Evolutionary conservation across 257 asterid genomes (phyloP).

Genomic region (Fraxinus quadrangulata): DNA sequence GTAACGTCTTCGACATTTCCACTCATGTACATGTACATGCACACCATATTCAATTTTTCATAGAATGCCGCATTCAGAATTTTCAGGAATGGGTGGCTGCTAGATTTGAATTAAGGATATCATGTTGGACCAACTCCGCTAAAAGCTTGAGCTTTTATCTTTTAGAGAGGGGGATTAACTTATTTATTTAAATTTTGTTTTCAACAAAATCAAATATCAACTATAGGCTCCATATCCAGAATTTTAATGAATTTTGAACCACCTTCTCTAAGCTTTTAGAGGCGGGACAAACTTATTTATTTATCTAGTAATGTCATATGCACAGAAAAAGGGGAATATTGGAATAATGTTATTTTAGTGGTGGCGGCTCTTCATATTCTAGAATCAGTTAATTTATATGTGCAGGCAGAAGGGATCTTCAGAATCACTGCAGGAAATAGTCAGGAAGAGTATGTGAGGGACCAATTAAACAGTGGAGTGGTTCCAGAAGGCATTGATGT

Average conservation of each 20-base stretch:
- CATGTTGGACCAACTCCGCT: too few relatives aligned
- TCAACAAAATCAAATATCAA: too few relatives aligned
- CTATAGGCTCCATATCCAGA: too few relatives aligned
- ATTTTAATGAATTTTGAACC: background rate
- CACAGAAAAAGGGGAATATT: conserved; percentile 1
- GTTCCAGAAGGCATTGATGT: conserved; percentile 93
- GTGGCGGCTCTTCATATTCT: background rate
- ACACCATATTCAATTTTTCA: background rate
- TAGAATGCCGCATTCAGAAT: background rate
- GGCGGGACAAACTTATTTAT: background rate
- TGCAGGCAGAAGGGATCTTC: conserved; percentile 98
- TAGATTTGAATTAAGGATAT: too few relatives aligned
- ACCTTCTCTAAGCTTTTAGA: background rate
- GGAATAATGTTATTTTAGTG: conserved; percentile 1
- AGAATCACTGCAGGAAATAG: conserved; percentile 93
- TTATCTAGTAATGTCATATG: background rate
- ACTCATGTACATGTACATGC: background rate
- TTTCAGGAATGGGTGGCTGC: background rate
- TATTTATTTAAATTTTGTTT: too few relatives aligned
- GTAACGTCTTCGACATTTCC: background rate
- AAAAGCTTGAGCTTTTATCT: too few relatives aligned
- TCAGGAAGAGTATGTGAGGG: conserved; percentile 94
- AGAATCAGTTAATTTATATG: conserved; percentile 1
- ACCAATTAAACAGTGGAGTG: conserved; percentile 82
- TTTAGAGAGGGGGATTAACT: too few relatives aligned